These are phyloP conservation scores for Herpotrichia juniperi DNA, from an alignment of 2,329 filamentous ascomycete species.

Conservation along the genomic window DNA sequence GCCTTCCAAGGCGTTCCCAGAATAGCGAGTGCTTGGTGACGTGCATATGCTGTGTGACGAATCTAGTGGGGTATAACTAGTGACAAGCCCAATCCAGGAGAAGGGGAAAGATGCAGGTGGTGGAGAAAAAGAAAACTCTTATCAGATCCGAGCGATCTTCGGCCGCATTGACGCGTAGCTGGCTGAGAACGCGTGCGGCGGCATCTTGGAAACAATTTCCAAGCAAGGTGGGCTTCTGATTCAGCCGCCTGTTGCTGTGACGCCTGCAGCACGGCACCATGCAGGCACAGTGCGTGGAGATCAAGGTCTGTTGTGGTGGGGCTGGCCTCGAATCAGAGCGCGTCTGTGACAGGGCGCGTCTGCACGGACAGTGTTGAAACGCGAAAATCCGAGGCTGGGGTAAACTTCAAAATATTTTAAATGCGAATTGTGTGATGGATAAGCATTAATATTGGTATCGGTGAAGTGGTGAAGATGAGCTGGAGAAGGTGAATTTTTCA, in stretches of 20 bases:
- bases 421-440: not conserved
- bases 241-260: slow-evolving; percentile 16
- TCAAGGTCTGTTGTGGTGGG: slow-evolving; percentile 34
- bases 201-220: slow-evolving; percentile 27
- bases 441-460: slow-evolving; percentile 21
- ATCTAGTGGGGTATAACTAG: slow-evolving; percentile 6
- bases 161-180: slow-evolving; percentile 6
- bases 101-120: slow-evolving; percentile 3
- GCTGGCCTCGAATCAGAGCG: slow-evolving; percentile 34
- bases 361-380: slow-evolving; percentile 30
- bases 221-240: slow-evolving; percentile 28
- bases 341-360: slow-evolving; percentile 36
- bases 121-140: slow-evolving; percentile 4
- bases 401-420: slow-evolving; percentile 6
- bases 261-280: slow-evolving; percentile 21
- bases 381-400: slow-evolving; percentile 33
- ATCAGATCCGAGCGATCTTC: slow-evolving; percentile 14
- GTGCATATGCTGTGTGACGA: slow-evolving; percentile 13
- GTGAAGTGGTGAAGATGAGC: slow-evolving; percentile 11
- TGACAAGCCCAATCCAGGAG: not conserved
- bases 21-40: not conserved
- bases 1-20: not conserved
- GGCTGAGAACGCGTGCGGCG: slow-evolving; percentile 1
- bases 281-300: slow-evolving; percentile 24
- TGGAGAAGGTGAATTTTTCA: not conserved